Evolutionary conservation across 2,329 filamentous ascomycete genomes (phyloP).

Genomic region (Xylariaceae sp.): DNA sequence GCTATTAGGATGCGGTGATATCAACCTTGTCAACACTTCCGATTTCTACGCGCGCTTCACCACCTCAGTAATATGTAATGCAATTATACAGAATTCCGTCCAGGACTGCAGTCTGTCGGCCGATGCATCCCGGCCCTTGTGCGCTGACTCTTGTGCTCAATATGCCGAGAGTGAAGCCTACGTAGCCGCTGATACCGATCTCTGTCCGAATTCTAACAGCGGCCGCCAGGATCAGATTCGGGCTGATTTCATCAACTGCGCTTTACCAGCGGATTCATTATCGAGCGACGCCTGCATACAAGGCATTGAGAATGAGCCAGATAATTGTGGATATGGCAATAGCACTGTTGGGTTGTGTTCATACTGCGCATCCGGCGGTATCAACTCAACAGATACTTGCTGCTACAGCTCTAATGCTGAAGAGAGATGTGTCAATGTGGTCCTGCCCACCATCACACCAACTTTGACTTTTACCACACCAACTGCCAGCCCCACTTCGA

Average conservation of each 20-base stretch:
- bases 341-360: constrained; percentile 78
- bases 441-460: constrained; percentile 73
- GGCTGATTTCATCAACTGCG: constrained; percentile 90
- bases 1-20: constrained; percentile 76
- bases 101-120: constrained; percentile 66
- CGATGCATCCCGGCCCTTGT: constrained; percentile 73
- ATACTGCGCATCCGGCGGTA: constrained; percentile 81
- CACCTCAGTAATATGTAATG: constrained; percentile 88
- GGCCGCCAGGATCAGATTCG: constrained; percentile 78
- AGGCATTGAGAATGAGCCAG: constrained; percentile 77
- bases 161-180: constrained; percentile 88
- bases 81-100: constrained; percentile 88
- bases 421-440: constrained; percentile 72
- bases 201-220: constrained; percentile 69
- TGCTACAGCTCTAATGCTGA: constrained; percentile 83
- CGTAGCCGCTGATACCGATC: constrained; percentile 71
- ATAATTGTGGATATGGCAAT: constrained; percentile 82
- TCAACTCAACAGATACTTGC: constrained; percentile 93
- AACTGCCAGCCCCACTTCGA: constrained; percentile 49
- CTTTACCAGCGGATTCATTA: constrained; percentile 78
- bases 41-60: constrained; percentile 92
- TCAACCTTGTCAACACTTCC: constrained; percentile 78
- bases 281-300: constrained; percentile 72
- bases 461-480: constrained; percentile 64
- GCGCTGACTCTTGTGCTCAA: constrained; percentile 85